Evolutionary conservation across 2,329 filamentous ascomycete genomes (phyloP).

Genomic region (Pseudogymnoascus sp.): DNA sequence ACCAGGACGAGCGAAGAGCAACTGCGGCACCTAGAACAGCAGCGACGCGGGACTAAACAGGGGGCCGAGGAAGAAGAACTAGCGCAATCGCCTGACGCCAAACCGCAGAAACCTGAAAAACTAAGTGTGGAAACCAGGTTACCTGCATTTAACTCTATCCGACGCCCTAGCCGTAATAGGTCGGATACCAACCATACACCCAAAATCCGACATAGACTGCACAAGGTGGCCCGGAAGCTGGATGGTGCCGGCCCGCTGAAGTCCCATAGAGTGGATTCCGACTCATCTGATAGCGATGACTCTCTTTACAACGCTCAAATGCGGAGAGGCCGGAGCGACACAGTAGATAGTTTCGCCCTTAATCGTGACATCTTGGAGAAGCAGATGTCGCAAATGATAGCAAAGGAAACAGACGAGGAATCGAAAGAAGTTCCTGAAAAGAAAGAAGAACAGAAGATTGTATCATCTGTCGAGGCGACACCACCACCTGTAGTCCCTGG

Average conservation of each 20-base stretch:
- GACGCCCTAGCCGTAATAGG: slow-evolving; percentile 13
- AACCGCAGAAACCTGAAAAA: slow-evolving; percentile 15
- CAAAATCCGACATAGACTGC: not conserved
- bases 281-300: slow-evolving; percentile 52
- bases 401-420: slow-evolving; percentile 40
- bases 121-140: slow-evolving; percentile 25
- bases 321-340: slow-evolving; percentile 37
- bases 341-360: slow-evolving; percentile 37
- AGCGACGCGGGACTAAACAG: not conserved
- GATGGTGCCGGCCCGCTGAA: slow-evolving; percentile 27
- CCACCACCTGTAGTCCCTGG: slow-evolving; percentile 12
- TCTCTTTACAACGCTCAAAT: slow-evolving; percentile 30
- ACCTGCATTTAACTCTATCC: slow-evolving; percentile 27
- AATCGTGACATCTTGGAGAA: slow-evolving; percentile 50
- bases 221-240: not conserved
- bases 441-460: slow-evolving; percentile 11
- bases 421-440: slow-evolving; percentile 20
- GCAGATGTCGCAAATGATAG: slow-evolving; percentile 56
- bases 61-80: not conserved
- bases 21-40: not conserved
- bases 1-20: not conserved
- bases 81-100: slow-evolving; percentile 12
- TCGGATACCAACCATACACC: not conserved
- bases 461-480: slow-evolving; percentile 15
- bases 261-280: slow-evolving; percentile 50